Evolutionary conservation across 139 green algal genomes (phyloP).

Genomic region (Micractinium conductrix): DNA sequence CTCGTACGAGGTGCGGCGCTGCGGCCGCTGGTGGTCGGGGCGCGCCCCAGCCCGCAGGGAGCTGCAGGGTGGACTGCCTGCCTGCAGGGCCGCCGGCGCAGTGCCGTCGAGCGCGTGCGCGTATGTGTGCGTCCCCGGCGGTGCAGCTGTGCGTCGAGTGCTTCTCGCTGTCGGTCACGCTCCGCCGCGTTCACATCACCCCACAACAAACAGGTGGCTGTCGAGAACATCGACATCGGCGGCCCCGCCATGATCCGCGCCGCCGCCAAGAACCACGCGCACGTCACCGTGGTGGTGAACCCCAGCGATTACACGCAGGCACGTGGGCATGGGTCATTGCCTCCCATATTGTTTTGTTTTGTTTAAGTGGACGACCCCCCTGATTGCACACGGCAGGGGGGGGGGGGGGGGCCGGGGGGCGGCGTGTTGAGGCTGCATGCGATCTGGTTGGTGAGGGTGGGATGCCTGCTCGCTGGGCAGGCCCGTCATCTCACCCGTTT

Average conservation of each 20-base stretch:
- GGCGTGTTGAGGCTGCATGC: too few species aligned
- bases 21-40: neutral
- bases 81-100: neutral
- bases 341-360: neutral
- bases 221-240: slow-evolving; percentile 99
- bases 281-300: slow-evolving; percentile 71
- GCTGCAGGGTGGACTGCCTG: neutral
- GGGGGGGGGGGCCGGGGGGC: too few species aligned
- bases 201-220: slow-evolving; percentile 45
- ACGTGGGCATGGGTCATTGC: neutral
- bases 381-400: slow-evolving; percentile 49
- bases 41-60: too few species aligned
- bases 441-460: too few species aligned
- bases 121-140: neutral
- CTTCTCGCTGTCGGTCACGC: too few species aligned
- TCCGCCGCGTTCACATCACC: too few species aligned
- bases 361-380: neutral
- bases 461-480: too few species aligned
- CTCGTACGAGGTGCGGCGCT: slow-evolving; percentile 69
- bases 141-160: neutral
- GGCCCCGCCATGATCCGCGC: slow-evolving; percentile 98
- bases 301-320: slow-evolving; percentile 63
- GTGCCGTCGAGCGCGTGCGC: too few species aligned
- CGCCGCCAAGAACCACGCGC: slow-evolving; percentile 90
- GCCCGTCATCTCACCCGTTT: too few species aligned